phyloP scores from a whole-genome alignment of 331 rosid genomes.

The Dryas integrifolia region DNA sequence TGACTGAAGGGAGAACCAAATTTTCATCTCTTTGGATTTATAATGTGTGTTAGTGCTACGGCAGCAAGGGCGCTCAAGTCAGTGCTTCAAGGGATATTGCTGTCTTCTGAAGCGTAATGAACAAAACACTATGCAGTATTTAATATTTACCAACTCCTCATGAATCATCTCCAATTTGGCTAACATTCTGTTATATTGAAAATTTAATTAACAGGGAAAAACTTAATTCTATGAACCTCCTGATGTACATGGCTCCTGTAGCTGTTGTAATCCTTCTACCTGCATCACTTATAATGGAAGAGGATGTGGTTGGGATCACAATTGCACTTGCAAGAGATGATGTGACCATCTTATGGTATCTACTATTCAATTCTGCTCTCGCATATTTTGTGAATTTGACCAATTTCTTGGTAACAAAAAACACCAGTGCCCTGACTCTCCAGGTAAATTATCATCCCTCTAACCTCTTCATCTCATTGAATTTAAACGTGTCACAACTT shows the following conservation, averaged over 20 bases:
- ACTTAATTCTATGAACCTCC: conserved; percentile 45
- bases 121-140: background rate
- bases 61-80: conserved; percentile 80
- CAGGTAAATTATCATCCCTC: conserved; percentile 38
- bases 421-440: conserved; percentile 45
- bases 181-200: background rate
- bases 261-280: conserved; percentile 38
- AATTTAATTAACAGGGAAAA: conserved; percentile 30
- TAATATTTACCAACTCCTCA: background rate
- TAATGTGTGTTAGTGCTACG: conserved; percentile 61
- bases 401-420: conserved; percentile 45
- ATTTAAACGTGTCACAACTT: background rate
- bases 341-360: conserved; percentile 35
- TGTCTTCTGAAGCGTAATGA: conserved; percentile 40
- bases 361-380: conserved; percentile 34
- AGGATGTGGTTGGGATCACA: conserved; percentile 35
- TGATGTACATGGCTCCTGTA: conserved; percentile 36
- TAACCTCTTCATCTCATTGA: conserved; percentile 7
- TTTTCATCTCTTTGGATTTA: conserved; percentile 67
- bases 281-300: conserved; percentile 37
- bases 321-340: conserved; percentile 42
- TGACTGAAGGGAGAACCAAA: conserved; percentile 58
- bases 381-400: conserved; percentile 51
- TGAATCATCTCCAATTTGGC: no score
- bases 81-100: conserved; percentile 43